A percentile compares a stretch with the other conserved stretches of the same genome.
These are phyloP conservation scores for Paramecium primaurelia DNA, from an alignment of 73 alveolate species.

Conservation along the genomic window DNA sequence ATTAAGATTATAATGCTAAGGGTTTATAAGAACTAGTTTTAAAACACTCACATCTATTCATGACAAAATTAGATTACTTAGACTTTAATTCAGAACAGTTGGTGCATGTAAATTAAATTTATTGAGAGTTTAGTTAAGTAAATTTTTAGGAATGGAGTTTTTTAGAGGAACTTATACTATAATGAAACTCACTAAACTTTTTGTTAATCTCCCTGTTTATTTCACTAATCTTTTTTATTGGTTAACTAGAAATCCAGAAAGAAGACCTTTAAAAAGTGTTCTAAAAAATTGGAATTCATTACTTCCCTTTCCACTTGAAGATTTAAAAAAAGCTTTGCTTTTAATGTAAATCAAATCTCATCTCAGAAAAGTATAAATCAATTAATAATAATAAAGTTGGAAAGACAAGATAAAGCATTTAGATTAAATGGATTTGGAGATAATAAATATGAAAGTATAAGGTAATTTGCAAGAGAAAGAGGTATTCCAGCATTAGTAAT, in stretches of 20 bases:
- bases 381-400: not conserved
- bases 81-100: conserved; percentile 46
- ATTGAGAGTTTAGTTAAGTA: not conserved
- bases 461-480: conserved; percentile 63
- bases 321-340: conserved; percentile 35
- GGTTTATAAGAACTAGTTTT: conserved; percentile 15
- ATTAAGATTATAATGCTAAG: conserved; percentile 48
- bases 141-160: conserved; percentile 60
- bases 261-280: conserved; percentile 17
- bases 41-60: conserved; percentile 21
- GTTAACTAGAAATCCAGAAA: conserved; percentile 32
- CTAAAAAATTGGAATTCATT: conserved; percentile 38
- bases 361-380: not conserved
- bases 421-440: conserved; percentile 53
- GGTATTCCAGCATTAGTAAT: conserved; percentile 49
- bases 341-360: conserved; percentile 49
- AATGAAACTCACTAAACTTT: conserved; percentile 44
- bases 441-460: not conserved
- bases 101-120: not conserved
- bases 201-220: conserved; percentile 43
- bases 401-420: conserved; percentile 47
- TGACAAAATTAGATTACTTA: conserved; percentile 8
- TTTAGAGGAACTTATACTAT: conserved; percentile 57
- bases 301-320: conserved; percentile 52
- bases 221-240: conserved; percentile 34